Evolutionary conservation across 192 early-diverging fungal genomes (phyloP).

Genomic region (Coemansia umbellata): DNA sequence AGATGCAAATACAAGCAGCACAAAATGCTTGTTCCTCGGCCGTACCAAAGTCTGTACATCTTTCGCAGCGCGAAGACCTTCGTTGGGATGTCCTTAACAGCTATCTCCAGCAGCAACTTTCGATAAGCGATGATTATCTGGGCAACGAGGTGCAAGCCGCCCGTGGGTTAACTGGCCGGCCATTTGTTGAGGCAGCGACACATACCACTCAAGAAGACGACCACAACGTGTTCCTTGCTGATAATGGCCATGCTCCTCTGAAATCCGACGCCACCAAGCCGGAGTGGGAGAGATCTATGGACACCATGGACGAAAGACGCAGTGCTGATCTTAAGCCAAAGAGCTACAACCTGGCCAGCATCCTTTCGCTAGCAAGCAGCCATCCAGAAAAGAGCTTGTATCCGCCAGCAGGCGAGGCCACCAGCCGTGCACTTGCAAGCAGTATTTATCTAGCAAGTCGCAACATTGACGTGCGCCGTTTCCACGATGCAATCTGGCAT

Average conservation of each 20-base stretch:
- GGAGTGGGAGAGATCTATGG: slow-evolving; percentile 19
- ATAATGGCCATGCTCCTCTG: slow-evolving; percentile 8
- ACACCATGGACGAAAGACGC: slow-evolving; percentile 1
- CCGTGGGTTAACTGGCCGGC: slow-evolving; percentile 13
- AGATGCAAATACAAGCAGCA: too few species aligned
- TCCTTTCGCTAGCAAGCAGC: slow-evolving; percentile 7
- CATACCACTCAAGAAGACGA: not conserved
- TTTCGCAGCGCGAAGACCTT: slow-evolving; percentile 37
- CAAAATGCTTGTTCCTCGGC: too few species aligned
- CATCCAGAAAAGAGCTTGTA: not conserved
- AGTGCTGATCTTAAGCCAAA: slow-evolving; percentile 11
- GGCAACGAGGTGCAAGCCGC: slow-evolving; percentile 34
- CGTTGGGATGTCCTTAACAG: slow-evolving; percentile 41
- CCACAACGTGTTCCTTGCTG: slow-evolving; percentile 7
- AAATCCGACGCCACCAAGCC: slow-evolving; percentile 10
- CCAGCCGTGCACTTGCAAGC: not conserved
- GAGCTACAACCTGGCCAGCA: slow-evolving; percentile 25
- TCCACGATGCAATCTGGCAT: slow-evolving; percentile 49
- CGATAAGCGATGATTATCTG: slow-evolving; percentile 25
- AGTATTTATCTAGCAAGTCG: not conserved
- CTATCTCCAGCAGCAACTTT: slow-evolving; percentile 36
- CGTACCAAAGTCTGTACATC: slow-evolving; percentile 19
- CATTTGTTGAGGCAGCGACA: slow-evolving; percentile 8
- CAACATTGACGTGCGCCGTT: slow-evolving; percentile 24
- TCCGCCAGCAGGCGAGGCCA: not conserved